Base-by-base conservation (phyloP, 306 rosid genomes). In the Sindora glabra region DNA sequence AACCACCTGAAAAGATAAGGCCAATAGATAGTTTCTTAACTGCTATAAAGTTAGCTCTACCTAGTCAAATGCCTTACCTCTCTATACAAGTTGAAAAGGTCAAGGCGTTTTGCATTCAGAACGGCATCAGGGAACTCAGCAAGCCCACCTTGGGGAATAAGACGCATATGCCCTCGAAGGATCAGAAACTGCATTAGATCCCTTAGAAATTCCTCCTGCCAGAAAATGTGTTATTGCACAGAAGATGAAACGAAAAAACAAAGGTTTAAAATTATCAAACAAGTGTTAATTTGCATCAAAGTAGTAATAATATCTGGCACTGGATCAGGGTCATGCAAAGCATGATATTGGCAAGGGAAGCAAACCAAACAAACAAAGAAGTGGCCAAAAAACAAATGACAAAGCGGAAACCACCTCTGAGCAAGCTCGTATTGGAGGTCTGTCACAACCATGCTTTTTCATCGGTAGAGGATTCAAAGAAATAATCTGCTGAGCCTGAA, bases 21-120 rank as follows among this genome's bases (percentile, higher is more conserved):
- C 38, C 62, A 66, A 27, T 33, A 21, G 37, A 50, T n/a, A n/a
- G 14, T 51, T 52, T 59, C 63, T 30, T 24, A 48, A 22, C 30
- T 58, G 34, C 44, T 32, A 52, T 49, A 30, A 23, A 26, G 60
- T 48, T 37, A 68, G 51, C 65, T 40, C 45, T 34, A 13, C 26
- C 9, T 12, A 46, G 56, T 33, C 32, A 47, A 64, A 64, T 49
- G 26, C 24, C 69, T 63, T 65, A 81, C 98, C 96, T 92, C 98
- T 79, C 89, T 88, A 56, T 92, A 92, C 72, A 92, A 78, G 82
- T 88, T 92, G 83, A 74, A 92, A 64, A 92, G 92, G 66, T 92
- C 98, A 47, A 92, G 96, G 48, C 98, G 98, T 69, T 88, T 92
- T 56, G 95, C 98, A 64, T 92, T 92, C 47, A 92, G 86, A 77